phyloP scores from a whole-genome alignment of 208 protist species.

The Acanthamoeba quina region DNA sequence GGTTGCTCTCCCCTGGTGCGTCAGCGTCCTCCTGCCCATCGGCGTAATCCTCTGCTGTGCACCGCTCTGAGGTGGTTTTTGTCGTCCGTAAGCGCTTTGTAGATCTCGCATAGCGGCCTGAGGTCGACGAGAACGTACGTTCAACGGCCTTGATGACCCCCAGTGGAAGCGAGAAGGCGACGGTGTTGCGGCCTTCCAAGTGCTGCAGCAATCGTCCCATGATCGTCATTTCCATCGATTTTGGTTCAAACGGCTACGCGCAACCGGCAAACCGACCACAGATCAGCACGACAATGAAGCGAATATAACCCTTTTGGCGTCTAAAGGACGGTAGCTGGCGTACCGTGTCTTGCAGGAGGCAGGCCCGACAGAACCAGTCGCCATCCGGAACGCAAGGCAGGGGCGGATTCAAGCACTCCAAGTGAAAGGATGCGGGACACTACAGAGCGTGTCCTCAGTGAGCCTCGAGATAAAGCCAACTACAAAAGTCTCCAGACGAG shows the following conservation, averaged over 20 bases:
- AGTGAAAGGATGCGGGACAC: conserved; percentile 51
- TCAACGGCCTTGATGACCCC: not conserved
- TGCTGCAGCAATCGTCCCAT: conserved; percentile 42
- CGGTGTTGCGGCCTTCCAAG: conserved; percentile 36
- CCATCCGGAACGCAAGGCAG: not conserved
- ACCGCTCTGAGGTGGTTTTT: not conserved
- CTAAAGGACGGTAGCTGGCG: not conserved
- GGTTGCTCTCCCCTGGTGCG: not conserved
- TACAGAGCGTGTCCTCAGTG: not conserved
- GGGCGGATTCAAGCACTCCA: conserved; percentile 59
- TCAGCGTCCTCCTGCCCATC: not conserved
- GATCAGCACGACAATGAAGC: not conserved
- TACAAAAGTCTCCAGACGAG: not conserved
- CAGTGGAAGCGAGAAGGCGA: conserved; percentile 11
- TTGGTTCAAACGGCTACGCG: not conserved
- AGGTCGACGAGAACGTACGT: not conserved
- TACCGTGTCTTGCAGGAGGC: conserved; percentile 9
- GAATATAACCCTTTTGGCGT: not conserved
- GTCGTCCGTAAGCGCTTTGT: not conserved
- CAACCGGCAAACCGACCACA: no score
- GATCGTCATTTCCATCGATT: conserved; percentile 10
- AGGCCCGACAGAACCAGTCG: conserved; percentile 43
- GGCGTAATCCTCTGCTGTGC: not conserved
- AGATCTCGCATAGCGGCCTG: not conserved
- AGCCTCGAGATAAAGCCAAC: not conserved